Evolutionary conservation across 108 stramenopile genomes (phyloP).

Genomic region (Skeletonema grethae): DNA sequence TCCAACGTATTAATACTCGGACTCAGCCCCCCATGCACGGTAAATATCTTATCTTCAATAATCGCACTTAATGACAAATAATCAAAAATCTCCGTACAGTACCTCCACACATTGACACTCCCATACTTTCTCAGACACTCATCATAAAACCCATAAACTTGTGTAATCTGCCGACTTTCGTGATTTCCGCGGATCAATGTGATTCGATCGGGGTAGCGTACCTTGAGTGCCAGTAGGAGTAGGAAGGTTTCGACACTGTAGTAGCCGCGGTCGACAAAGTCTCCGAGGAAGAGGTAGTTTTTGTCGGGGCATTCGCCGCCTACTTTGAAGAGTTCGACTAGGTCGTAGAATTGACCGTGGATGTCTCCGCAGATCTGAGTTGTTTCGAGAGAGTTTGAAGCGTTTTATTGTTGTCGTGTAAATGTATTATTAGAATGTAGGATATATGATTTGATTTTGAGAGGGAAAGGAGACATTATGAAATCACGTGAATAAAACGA

Average conservation of each 20-base stretch:
- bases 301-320: constrained; percentile 98
- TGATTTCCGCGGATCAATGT: constrained; percentile 99
- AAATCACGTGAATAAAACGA: too few species aligned
- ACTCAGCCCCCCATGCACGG: constrained; percentile 96
- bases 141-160: constrained; percentile 99
- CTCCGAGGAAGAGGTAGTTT: constrained; percentile 99
- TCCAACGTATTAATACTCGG: constrained; percentile 95
- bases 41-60: constrained; percentile 96
- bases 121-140: constrained; percentile 99
- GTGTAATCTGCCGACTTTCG: constrained; percentile 96
- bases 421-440: too few species aligned
- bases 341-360: constrained; percentile 99
- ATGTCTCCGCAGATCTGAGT: constrained; percentile 96
- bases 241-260: constrained; percentile 98
- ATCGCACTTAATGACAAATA: constrained; percentile 92
- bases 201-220: constrained; percentile 97
- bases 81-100: constrained; percentile 99
- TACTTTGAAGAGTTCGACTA: constrained; percentile 98
- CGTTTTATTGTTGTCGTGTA: too few species aligned
- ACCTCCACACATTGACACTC: constrained; percentile 97
- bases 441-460: too few species aligned
- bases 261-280: constrained; percentile 99
- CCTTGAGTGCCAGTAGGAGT: constrained; percentile 95
- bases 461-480: too few species aligned
- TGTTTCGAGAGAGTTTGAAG: too few species aligned